A percentile compares a stretch with the other conserved stretches of the same genome.
Conservation (phyloP, 2,329 filamentous ascomycete genomes). For the Teratosphaeria viscida region DNA sequence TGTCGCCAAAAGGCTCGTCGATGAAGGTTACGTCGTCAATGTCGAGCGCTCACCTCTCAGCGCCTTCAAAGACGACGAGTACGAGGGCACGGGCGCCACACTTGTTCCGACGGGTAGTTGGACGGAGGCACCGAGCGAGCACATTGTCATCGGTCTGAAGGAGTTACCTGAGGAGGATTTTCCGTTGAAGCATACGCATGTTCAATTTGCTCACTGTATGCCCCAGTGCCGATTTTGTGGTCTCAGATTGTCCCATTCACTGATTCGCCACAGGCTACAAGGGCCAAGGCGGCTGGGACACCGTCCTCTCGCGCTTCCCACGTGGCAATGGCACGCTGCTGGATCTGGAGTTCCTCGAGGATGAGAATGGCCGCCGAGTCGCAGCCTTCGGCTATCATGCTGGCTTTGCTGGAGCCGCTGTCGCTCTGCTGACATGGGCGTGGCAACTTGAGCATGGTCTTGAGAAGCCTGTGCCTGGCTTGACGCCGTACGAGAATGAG, state of each 20-base stretch:
- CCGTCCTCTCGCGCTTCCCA: conserved; percentile 68
- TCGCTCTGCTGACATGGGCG: conserved; percentile 69
- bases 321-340: conserved; percentile 66
- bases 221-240: neutral
- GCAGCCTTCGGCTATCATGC: conserved; percentile 66
- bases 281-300: conserved; percentile 63
- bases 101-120: conserved; percentile 32
- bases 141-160: conserved; percentile 31
- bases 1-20: conserved; percentile 31
- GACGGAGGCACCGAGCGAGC: conserved; percentile 31
- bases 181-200: conserved; percentile 56
- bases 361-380: conserved; percentile 58
- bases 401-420: conserved; percentile 55
- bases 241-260: neutral
- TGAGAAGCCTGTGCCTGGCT: conserved; percentile 54
- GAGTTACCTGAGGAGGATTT: conserved; percentile 45
- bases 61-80: conserved; percentile 31
- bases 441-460: conserved; percentile 65
- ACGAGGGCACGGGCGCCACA: conserved; percentile 29
- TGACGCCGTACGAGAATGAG: conserved; percentile 65
- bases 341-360: conserved; percentile 78
- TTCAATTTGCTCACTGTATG: conserved; percentile 29
- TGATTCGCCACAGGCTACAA: conserved; percentile 24
- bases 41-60: conserved; percentile 30
- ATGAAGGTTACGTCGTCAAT: conserved; percentile 31